phyloP scores from a whole-genome alignment of 106 monocot genomes.

The Dendrobium nobile region DNA sequence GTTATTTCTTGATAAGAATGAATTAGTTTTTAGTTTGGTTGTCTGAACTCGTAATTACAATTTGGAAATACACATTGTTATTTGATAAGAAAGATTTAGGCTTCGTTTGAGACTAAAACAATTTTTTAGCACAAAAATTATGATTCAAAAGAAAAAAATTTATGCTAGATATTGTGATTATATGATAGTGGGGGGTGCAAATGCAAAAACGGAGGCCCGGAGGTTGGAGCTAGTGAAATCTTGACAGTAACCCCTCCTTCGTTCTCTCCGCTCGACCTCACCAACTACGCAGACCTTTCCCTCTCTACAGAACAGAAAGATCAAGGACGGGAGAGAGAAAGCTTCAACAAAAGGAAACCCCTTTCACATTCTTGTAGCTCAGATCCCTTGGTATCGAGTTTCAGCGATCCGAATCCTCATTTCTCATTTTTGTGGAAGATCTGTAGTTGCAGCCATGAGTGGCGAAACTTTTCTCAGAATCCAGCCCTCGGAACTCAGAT shows the following conservation, averaged over 20 bases:
- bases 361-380: not conserved
- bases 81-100: no score
- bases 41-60: no score
- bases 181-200: no score
- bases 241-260: not conserved
- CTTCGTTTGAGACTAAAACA: no score
- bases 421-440: no score
- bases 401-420: not conserved
- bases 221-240: not conserved
- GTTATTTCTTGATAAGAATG: no score
- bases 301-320: not conserved
- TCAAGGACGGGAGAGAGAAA: not conserved
- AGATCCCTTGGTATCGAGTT: not conserved
- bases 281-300: not conserved
- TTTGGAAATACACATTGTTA: no score
- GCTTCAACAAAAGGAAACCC: not conserved
- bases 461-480: slow-evolving; percentile 12
- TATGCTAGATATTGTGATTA: no score
- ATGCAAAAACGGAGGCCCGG: no score
- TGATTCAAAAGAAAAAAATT: no score
- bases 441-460: slow-evolving; percentile 9
- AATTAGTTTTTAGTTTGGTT: no score
- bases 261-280: not conserved
- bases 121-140: no score
- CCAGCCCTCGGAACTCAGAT: slow-evolving; percentile 17